phyloP scores from a whole-genome alignment of 2,329 filamentous ascomycete genomes.

The Lecanosticta acicola region DNA sequence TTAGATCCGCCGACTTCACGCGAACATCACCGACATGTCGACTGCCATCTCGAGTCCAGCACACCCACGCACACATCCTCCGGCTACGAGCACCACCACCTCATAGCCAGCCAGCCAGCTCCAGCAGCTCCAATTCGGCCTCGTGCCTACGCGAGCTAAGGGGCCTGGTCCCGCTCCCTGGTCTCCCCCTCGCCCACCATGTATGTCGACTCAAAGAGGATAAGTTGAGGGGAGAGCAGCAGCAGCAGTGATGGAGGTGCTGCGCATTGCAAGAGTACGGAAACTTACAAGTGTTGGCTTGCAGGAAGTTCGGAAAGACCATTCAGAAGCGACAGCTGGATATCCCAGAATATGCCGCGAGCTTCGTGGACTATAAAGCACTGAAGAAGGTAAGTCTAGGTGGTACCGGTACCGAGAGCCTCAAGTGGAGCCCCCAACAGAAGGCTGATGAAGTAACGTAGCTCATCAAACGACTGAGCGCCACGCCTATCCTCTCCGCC shows the following conservation, averaged over 20 bases:
- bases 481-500: conserved; percentile 75
- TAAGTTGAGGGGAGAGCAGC: background rate
- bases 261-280: background rate
- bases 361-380: conserved; percentile 98
- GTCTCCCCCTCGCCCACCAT: conserved; percentile 3
- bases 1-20: background rate
- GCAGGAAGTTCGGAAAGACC: conserved; percentile 99
- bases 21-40: background rate
- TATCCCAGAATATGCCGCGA: conserved; percentile 97
- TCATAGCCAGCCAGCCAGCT: background rate
- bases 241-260: background rate
- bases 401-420: too few relatives aligned
- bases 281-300: conserved; percentile 10
- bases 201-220: conserved; percentile 1
- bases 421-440: background rate
- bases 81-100: background rate
- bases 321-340: conserved; percentile 99
- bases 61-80: background rate
- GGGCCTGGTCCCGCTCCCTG: background rate
- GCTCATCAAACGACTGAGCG: conserved; percentile 97
- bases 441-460: conserved; percentile 38
- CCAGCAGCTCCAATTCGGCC: background rate
- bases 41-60: background rate
- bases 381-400: conserved; percentile 94
- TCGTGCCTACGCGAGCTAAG: conserved; percentile 2